Conservation (phyloP, 139 green algal genomes). For the Pseudopediastrum boryanum region DNA sequence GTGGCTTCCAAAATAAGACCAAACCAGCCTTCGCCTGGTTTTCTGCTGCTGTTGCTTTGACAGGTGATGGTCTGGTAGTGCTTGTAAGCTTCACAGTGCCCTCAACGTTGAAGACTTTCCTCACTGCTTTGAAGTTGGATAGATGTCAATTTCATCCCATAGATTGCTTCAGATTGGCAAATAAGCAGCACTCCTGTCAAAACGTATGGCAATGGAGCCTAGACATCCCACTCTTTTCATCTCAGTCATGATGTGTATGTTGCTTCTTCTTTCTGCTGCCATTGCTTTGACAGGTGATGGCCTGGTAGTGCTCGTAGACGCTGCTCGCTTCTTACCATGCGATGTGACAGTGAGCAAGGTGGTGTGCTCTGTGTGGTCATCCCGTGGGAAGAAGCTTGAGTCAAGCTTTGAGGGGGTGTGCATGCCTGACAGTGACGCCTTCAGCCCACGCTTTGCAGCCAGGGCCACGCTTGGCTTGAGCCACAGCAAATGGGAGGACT, state of each 20-base stretch:
- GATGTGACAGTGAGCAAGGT: slow-evolving; percentile 65
- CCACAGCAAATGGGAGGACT: slow-evolving; percentile 23
- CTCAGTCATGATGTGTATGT: too few relatives aligned
- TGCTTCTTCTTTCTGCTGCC: neutral
- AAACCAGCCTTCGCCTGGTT: too few relatives aligned
- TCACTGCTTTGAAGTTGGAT: too few relatives aligned
- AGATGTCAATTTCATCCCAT: too few relatives aligned
- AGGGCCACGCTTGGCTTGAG: neutral
- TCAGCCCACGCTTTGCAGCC: slow-evolving; percentile 35
- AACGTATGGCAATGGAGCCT: too few relatives aligned
- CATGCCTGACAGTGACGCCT: slow-evolving; percentile 43
- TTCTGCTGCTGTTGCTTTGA: neutral
- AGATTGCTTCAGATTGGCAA: too few relatives aligned
- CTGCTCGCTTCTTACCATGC: slow-evolving; percentile 58
- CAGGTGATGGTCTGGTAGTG: slow-evolving; percentile 50
- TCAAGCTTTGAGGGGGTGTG: slow-evolving; percentile 49
- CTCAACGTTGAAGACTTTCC: too few relatives aligned
- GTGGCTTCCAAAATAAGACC: too few relatives aligned
- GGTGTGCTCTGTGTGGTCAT: slow-evolving; percentile 44
- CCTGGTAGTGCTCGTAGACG: slow-evolving; percentile 57
- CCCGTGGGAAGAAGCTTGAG: slow-evolving; percentile 43
- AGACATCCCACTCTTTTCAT: too few relatives aligned
- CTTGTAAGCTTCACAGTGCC: too few relatives aligned
- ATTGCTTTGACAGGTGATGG: slow-evolving; percentile 39
- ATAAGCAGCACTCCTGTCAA: too few relatives aligned